Base-by-base conservation (phyloP, 345 rosid species). In the Combretum micranthum region DNA sequence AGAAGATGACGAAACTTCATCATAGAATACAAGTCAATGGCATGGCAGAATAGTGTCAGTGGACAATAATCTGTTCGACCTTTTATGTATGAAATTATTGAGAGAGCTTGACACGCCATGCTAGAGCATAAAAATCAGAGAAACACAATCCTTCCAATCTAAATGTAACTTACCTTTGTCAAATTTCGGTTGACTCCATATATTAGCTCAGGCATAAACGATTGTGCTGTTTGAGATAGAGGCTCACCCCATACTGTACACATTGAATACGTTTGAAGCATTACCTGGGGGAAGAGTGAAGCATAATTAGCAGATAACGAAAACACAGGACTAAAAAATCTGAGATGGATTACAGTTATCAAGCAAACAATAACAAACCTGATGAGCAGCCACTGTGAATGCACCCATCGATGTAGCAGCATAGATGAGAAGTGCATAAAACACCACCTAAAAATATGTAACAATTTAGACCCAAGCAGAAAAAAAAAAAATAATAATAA, bases 181-280 rank as follows among this genome's bases (percentile, higher is more conserved):
- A 75, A 64, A 61, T 62, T 76, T 43, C 69, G 55, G 15, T 74
- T 71, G 42, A 44, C 57, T 52, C 87, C 87, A 48, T 66, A 67
- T 52, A 78, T 51, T 53, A 78, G 59, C 72, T 67, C 87, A 7
- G 83, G 87, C 81, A 81, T 76, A 62, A 76, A 81, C 47, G 87
- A 71, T 53, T 76, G 83, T 15, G 87, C 81, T 1, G 87, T 78
- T 65, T 81, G 87, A 61, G 81, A 76, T 53, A 81, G 77, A 50
- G 83, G 83, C 64, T 78, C 81, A 22, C 81, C 76, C 68, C 75
- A 72, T 26, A 74, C 77, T 0, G 75, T 66, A 69, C 77, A 78
- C 68, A 78, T 72, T 61, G 63, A 46, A 50, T 22, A 63, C 20
- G 65, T 69, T 66, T 74, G 79, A 69, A 78, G 26, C 72, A 68